Evolutionary conservation across 1,139 yeast genomes (phyloP).

Genomic region (Suhomyces anneliseae): DNA sequence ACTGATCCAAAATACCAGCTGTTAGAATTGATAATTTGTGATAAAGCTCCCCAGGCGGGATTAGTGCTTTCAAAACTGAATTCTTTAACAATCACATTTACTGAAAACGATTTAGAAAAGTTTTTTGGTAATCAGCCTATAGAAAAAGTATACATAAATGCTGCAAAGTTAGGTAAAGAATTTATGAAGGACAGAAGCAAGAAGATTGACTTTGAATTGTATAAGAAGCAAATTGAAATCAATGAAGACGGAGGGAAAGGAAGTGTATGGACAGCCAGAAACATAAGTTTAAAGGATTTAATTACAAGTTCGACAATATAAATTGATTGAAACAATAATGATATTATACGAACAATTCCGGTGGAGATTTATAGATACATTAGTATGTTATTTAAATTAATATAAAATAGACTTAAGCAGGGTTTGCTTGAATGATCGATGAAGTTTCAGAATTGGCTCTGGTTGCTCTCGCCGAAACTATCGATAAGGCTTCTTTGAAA

Average conservation of each 20-base stretch:
- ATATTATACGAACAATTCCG: too few relatives aligned
- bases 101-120: conserved; percentile 16
- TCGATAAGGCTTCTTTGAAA: conserved; percentile 21
- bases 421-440: not conserved
- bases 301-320: not conserved
- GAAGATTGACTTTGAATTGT: conserved; percentile 1
- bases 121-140: conserved; percentile 18
- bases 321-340: too few relatives aligned
- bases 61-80: conserved; percentile 10
- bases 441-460: conserved; percentile 1
- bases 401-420: too few relatives aligned
- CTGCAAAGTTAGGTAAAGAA: conserved; percentile 2
- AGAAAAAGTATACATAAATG: conserved; percentile 22
- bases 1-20: conserved; percentile 27
- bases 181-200: not conserved
- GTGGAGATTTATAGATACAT: not conserved
- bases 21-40: conserved; percentile 25
- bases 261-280: conserved; percentile 7
- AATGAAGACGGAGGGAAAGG: not conserved
- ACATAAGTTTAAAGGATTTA: conserved; percentile 3
- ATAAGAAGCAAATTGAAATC: conserved; percentile 1
- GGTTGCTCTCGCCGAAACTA: not conserved
- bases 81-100: conserved; percentile 19
- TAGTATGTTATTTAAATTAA: not conserved
- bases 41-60: conserved; percentile 1